Evolutionary conservation across 306 rosid species (phyloP).

Genomic region (Carpinus viminea): DNA sequence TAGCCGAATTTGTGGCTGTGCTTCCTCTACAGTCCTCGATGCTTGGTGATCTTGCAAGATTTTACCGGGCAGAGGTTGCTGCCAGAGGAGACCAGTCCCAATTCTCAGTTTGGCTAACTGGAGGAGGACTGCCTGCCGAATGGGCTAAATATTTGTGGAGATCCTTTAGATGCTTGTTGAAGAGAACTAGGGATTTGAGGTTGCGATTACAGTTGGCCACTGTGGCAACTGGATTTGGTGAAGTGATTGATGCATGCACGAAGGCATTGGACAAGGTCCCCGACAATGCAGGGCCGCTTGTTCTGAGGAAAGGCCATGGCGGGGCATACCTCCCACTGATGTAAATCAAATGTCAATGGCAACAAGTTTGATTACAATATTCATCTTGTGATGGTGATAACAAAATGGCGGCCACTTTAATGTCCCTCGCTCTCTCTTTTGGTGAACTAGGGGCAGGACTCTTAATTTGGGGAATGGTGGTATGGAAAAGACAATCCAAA

Average conservation of each 20-base stretch:
- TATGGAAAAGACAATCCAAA: conserved; percentile 1
- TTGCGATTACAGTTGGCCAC: conserved; percentile 71
- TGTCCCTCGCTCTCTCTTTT: neutral
- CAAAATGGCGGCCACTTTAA: neutral
- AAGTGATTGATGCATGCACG: conserved; percentile 55
- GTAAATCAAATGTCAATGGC: conserved; percentile 44
- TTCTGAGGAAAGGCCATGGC: conserved; percentile 90
- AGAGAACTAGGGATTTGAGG: conserved; percentile 84
- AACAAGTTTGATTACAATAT: neutral
- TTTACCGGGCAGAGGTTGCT: conserved; percentile 85
- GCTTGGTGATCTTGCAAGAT: conserved; percentile 80
- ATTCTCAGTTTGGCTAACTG: conserved; percentile 96
- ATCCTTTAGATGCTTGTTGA: conserved; percentile 86
- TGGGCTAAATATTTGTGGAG: conserved; percentile 94
- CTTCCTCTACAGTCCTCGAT: conserved; percentile 88
- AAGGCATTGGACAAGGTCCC: conserved; percentile 79
- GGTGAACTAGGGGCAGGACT: neutral
- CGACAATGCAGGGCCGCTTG: conserved; percentile 80
- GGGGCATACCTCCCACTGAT: conserved; percentile 94
- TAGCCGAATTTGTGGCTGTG: conserved; percentile 89
- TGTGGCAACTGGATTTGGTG: conserved; percentile 81
- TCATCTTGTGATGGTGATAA: neutral
- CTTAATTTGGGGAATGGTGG: neutral
- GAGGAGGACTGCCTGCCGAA: conserved; percentile 96
- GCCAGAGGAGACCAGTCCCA: conserved; percentile 98